A percentile compares a stretch with the other conserved stretches of the same genome.
Evolutionary conservation across 352 stramenopile species (phyloP).

Genomic region (Pythium brassicae): DNA sequence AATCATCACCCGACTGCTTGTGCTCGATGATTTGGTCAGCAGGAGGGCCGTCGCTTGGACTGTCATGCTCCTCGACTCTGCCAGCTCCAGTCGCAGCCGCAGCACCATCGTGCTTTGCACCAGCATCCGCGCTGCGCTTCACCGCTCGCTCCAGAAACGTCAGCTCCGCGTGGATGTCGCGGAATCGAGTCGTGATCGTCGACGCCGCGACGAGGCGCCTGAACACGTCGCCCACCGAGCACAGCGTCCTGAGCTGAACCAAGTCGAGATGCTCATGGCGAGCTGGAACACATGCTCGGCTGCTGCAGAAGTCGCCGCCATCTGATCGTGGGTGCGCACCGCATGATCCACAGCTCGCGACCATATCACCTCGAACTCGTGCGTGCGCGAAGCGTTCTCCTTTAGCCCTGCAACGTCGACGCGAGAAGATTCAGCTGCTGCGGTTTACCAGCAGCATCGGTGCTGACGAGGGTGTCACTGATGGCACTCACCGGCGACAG

Average conservation of each 20-base stretch:
- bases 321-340: background rate
- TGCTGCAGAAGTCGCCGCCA: background rate
- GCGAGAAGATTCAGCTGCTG: background rate
- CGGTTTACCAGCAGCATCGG: too few species aligned
- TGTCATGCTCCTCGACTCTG: too few species aligned
- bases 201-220: background rate
- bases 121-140: background rate
- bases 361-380: background rate
- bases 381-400: background rate
- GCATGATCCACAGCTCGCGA: background rate
- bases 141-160: background rate
- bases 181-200: background rate
- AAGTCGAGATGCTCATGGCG: background rate
- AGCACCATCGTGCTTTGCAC: too few species aligned
- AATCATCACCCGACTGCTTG: background rate
- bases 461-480: too few species aligned
- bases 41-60: too few species aligned
- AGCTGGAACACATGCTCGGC: background rate
- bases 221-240: background rate
- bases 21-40: too few species aligned
- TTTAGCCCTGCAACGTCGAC: background rate
- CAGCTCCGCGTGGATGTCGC: background rate
- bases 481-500: background rate
- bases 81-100: too few species aligned
- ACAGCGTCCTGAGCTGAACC: background rate